Base-by-base conservation (phyloP, 1,284 basidiomycete species). In the Exsudoporus floridanus region DNA sequence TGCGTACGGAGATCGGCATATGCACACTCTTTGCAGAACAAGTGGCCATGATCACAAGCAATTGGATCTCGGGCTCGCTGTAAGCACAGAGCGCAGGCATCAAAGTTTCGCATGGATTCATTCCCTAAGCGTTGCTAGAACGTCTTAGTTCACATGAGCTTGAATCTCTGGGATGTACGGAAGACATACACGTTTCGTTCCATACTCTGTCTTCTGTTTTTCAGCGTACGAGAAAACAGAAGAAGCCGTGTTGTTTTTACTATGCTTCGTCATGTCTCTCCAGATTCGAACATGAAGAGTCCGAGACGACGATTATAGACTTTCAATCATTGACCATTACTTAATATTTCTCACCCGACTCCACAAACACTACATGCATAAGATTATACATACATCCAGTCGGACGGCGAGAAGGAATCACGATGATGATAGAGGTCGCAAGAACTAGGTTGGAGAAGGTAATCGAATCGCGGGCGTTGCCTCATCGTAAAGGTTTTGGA, bases 21-120 rank as follows among this genome's bases (percentile, higher is more conserved):
- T 12, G 85, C 84, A 64, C 94, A 92, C 70, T 95, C 92, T 63
- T 89, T 92, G 79, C 94, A 98, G 71, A 89, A 92, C 12, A 97
- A 64, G 70, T 98, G 94, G 0, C 95, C 94, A 51, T 88, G 79
- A 25, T 81, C 73, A 65, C 94, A 98, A 10, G 86, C 82, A 28
- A 94, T 77, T 0, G 94, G 91, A 48, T 92, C 86, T 42, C 86
- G 73, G 5, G 90, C 92, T 46, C 79, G 78, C 53, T 90, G 85
- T 28, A 96, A 74, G 66, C 94, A 96, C 16, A 95, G 80, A 33
- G 88, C 80, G 66, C 93, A 97, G 9, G 89, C 83, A 69, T 95
- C 91, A 67, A 94, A 92, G 31, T 80, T 81, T 38, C 92, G 83
- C 89, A 96, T 92, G 5, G 89, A 92, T 70, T 96, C 93, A 66